Conservation (phyloP, 2,329 filamentous ascomycete genomes). For the Aureobasidium pullulans region DNA sequence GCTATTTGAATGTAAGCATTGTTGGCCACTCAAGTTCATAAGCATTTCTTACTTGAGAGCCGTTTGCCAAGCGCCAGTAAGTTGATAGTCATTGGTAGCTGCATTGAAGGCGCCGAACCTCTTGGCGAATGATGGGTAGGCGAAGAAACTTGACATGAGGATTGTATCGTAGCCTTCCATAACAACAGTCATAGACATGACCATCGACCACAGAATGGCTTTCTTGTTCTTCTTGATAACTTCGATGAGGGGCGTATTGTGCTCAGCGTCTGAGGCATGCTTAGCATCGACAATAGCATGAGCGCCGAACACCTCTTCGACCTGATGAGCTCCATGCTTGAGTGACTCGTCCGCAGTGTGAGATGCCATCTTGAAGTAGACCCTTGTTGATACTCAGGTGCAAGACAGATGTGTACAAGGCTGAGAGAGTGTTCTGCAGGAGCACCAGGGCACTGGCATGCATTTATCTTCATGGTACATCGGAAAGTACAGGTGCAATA, state of each 20-base stretch:
- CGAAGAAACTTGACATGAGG: constrained; percentile 48
- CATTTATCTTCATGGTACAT: constrained; percentile 5
- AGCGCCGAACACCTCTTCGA: constrained; percentile 9
- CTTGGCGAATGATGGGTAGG: neutral
- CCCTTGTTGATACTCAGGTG: neutral
- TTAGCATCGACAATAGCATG: constrained; percentile 10
- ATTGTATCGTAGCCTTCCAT: constrained; percentile 59
- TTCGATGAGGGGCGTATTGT: neutral
- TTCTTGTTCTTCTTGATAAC: constrained; percentile 28
- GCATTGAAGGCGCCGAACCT: constrained; percentile 7
- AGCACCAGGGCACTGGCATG: neutral
- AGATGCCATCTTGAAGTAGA: neutral
- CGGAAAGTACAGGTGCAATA: neutral
- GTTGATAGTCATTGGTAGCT: neutral
- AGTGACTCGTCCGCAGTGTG: constrained; percentile 9
- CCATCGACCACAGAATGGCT: constrained; percentile 49
- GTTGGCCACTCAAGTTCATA: constrained; percentile 21
- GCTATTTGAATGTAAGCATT: constrained; percentile 35
- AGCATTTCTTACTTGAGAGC: constrained; percentile 40
- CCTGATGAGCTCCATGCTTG: constrained; percentile 9
- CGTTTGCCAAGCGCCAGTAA: constrained; percentile 4
- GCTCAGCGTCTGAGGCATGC: constrained; percentile 7
- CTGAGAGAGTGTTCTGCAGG: neutral
- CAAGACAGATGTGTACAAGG: neutral
- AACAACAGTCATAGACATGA: constrained; percentile 53